Base-by-base conservation (phyloP, 306 rosid genomes). In the Cyamopsis tetragonoloba region DNA sequence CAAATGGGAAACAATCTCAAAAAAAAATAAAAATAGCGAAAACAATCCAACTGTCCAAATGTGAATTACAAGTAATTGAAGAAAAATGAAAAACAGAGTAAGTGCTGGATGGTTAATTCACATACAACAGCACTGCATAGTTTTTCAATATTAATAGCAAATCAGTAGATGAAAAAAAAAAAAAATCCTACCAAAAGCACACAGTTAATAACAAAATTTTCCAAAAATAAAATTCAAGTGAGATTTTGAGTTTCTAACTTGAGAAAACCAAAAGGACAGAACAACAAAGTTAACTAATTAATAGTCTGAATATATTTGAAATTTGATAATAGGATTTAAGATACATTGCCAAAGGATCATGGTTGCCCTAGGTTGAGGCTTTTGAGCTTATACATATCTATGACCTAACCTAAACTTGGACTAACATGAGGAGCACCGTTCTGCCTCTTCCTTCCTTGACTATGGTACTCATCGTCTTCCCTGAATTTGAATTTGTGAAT, bases 311-410 rank as follows among this genome's bases (percentile, higher is more conserved):
- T 43, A 3, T 43, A 48, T 48, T 4, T 20, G 7, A 4, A 9
- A 48, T 22, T 19, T 0, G 56, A 48, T 22, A n/a, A n/a, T n/a
- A n/a, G n/a, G n/a, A n/a, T n/a, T n/a, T 19, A 48, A 3, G 32
- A 49, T 22, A 49, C 57, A 51, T 73, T 73, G 78, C 72, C 78
- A 73, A 73, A 64, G 78, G 66, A 63, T 63, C 15, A 26, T 46
- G 32, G 78, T 63, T 73, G 78, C 78, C 78, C 78, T 41, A n/a
- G 11, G n/a, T 14, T 23, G 5, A 37, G 76, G 42, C 22, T 71
- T n/a, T 20, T 13, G 39, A 38, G 31, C 30, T 15, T 34, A 38
- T n/a, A n/a, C 34, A 11, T 27, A 51, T 37, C 20, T 0, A 32
- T n/a, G 60, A 70, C 61, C 59, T 71, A 71, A 58, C 49, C 46